Evolutionary conservation across 2,329 filamentous ascomycete genomes (phyloP), one percentile per base, ranked within the genome.

Genomic region (Cordyceps farinosa): DNA sequence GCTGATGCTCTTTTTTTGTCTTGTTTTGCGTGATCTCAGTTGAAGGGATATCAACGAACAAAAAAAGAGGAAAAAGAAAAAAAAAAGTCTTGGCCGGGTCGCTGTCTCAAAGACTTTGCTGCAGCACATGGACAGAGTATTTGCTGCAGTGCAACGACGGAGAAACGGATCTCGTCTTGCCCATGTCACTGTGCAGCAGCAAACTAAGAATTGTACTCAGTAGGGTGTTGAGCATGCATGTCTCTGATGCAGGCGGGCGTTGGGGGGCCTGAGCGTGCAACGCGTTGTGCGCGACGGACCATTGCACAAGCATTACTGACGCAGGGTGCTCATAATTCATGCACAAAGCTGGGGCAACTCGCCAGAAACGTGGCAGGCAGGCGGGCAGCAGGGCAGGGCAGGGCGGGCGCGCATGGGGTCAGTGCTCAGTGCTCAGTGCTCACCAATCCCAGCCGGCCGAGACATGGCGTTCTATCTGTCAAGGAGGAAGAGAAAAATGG

Each of bases 91-190:
- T 29, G 29, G 38, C 22, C 17, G 38, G 45, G 38, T 53, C 11
- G 29, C 13, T 53, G 47, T 59, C 56, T 59, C 56, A 32, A 42
- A 42, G 34, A 2, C 10, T 40, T 48, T 51, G 45, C 32, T 45
- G 34, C 32, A 11, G 44, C 17, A 59, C 45, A 40, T 13, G 27
- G 27, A n/a, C 5, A 30, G 11, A 34, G 38, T 60, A 45, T 53
- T 53, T 52, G 48, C 47, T 61, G 58, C 38, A 36, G 58, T 53
- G 58, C 38, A 52, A 53, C 58, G 30, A 22, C 47, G n/a, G 54
- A 47, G 42, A 57, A n/a, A 29, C 3, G n/a, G 17, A 42, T 51
- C 44, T 50, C 9, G 54, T 57, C 40, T 36, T 32, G 17, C 27
- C 32, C 32, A 30, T 32, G 22, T 30, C 8, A 29, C 45, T n/a